Conservation (phyloP, 164 flowering plant species). For the Tinospora cordifolia region DNA sequence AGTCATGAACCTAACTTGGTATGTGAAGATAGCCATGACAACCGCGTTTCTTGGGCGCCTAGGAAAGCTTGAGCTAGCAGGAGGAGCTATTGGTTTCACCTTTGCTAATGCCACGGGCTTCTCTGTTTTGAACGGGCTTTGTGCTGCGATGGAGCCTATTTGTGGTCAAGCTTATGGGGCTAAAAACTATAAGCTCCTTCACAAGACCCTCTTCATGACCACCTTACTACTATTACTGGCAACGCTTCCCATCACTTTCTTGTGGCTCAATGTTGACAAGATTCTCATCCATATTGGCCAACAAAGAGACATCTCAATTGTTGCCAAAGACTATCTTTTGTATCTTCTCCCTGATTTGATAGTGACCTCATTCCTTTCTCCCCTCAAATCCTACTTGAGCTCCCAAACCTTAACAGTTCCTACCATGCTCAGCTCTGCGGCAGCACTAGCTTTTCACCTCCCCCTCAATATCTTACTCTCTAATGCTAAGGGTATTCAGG, state of each 20-base stretch:
- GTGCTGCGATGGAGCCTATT: constrained; percentile 90
- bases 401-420: constrained; percentile 65
- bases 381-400: constrained; percentile 71
- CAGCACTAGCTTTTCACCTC: constrained; percentile 52
- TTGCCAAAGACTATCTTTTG: constrained; percentile 46
- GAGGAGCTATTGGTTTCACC: constrained; percentile 75
- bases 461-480: constrained; percentile 60
- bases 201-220: constrained; percentile 69
- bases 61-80: constrained; percentile 71
- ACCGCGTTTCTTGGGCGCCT: constrained; percentile 76
- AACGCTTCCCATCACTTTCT: constrained; percentile 50
- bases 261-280: constrained; percentile 72
- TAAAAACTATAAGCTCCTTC: constrained; percentile 64
- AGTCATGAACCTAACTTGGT: constrained; percentile 74
- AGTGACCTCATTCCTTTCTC: constrained; percentile 58
- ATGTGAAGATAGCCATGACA: constrained; percentile 56
- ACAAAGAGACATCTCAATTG: constrained; percentile 45
- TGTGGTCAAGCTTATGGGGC: constrained; percentile 94
- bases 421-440: constrained; percentile 54
- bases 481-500: constrained; percentile 49
- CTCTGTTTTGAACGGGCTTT: constrained; percentile 72
- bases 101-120: constrained; percentile 88
- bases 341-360: constrained; percentile 75
- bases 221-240: constrained; percentile 39
- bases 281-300: constrained; percentile 68